Conservation (phyloP, 73 alveolate genomes). For the Vitrella brassicaformis region DNA sequence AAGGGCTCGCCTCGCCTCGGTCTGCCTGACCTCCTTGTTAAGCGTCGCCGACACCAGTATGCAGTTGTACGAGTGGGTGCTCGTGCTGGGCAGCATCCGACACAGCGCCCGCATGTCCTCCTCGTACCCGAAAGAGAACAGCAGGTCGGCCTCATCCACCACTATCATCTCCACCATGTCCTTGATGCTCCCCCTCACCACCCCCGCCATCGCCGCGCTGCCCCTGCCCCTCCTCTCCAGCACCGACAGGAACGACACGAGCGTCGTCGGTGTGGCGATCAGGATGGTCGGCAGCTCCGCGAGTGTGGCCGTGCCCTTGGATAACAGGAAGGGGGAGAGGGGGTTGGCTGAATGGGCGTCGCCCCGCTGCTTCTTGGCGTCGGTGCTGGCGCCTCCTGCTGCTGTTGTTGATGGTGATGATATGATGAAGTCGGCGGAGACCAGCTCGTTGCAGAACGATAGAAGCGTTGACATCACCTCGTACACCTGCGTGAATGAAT, state of each 20-base stretch:
- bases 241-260: not conserved
- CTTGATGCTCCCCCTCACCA: not conserved
- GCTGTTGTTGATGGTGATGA: too few species aligned
- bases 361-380: too few species aligned
- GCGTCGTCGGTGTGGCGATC: not conserved
- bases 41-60: slow-evolving; percentile 31
- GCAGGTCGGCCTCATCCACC: slow-evolving; percentile 23
- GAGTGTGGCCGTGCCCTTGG: too few species aligned
- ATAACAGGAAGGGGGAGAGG: too few species aligned
- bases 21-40: slow-evolving; percentile 27
- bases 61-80: not conserved
- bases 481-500: too few species aligned
- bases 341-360: too few species aligned
- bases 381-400: too few species aligned
- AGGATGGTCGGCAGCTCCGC: not conserved
- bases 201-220: too few species aligned
- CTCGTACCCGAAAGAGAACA: slow-evolving; percentile 24
- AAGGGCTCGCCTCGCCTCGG: not conserved
- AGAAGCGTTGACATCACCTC: not conserved
- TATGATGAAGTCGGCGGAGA: too few species aligned
- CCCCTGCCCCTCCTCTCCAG: too few species aligned
- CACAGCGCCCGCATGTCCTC: slow-evolving; percentile 4
- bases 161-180: slow-evolving; percentile 2
- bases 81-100: not conserved
- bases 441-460: not conserved